Evolutionary conservation across 768 basidiomycete species (phyloP), one percentile per base, ranked within the genome.

Genomic region (Hypholoma sublateritium): DNA sequence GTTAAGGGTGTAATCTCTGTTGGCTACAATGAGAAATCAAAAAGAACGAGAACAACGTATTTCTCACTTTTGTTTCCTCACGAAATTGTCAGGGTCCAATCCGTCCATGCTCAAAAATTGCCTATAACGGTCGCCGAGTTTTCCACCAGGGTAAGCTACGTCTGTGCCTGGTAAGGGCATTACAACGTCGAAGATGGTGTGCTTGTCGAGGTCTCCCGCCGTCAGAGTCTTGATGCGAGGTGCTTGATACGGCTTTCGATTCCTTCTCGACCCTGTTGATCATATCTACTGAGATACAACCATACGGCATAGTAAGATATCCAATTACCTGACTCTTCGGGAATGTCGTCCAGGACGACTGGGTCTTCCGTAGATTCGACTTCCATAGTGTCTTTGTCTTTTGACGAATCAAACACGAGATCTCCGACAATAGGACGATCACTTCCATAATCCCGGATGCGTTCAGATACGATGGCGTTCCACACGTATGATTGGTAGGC

Each of bases 401-500:
- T 61, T 36, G 62, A 67, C 4, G 58, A 53, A n/a, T 90, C 91
- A 61, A 87, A 89, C 14, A 98, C 92, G n/a, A 98, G 79, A 68
- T 99, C 97, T 1, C 97, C 97, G 5, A 84, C 84, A 44, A 95
- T 80, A 1, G 93, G 87, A 58, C 81, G 79, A 50, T 88, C 82
- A 50, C 81, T 74, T 28, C 95, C 94, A 64, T 86, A 87, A 47
- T 80, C 78, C 57, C 84, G 86, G 65, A 98, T 87, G 12, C 97
- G 89, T 72, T 98, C 94, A 3, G 95, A 98, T 39, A 95, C 93
- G 55, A 98, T 88, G 46, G 93, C 87, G 72, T 99, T 99, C 96
- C 96, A 99, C 34, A 98, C 88, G 65, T 98, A 99, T 14, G 93
- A 95, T 70, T 99, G 97, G 69, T 98, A 99, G 28, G 95, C 95